Percentiles rank a stretch among this genome's conserved stretches.
Evolutionary conservation across 2,329 filamentous ascomycete genomes (phyloP).

Genomic region (Sclerotinia spermophila): DNA sequence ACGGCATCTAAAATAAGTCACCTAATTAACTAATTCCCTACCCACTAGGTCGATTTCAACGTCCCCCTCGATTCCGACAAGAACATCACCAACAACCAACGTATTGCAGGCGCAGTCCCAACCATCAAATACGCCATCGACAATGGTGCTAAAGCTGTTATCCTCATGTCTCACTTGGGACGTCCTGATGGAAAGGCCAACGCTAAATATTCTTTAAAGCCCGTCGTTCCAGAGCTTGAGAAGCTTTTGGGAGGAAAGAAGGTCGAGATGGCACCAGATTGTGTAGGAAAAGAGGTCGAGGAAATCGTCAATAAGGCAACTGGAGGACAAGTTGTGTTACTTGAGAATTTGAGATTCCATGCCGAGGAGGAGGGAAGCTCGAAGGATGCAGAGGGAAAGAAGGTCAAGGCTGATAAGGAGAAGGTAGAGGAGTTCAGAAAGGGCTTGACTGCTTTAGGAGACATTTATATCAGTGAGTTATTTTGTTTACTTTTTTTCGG

Average conservation of each 20-base stretch:
- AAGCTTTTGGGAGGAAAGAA: conserved; percentile 74
- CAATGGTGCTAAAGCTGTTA: conserved; percentile 83
- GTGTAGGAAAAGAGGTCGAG: conserved; percentile 86
- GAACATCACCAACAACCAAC: conserved; percentile 97
- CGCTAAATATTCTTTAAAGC: conserved; percentile 91
- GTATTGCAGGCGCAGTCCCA: conserved; percentile 91
- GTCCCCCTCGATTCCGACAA: conserved; percentile 91
- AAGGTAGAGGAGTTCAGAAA: conserved; percentile 93
- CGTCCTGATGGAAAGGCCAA: conserved; percentile 88
- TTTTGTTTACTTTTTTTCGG: not conserved
- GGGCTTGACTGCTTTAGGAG: conserved; percentile 88
- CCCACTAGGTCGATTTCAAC: conserved; percentile 91
- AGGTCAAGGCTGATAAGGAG: conserved; percentile 94
- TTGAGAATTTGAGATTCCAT: conserved; percentile 99
- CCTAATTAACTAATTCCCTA: conserved; percentile 26
- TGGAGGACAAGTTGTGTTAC: conserved; percentile 77
- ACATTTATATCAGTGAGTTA: conserved; percentile 88
- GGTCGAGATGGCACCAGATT: conserved; percentile 87
- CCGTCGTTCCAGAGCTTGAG: conserved; percentile 87
- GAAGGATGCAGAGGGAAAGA: conserved; percentile 93
- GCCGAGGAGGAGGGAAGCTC: conserved; percentile 95
- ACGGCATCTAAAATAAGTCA: conserved; percentile 8
- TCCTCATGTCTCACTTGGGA: conserved; percentile 98
- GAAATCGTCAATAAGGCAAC: conserved; percentile 79
- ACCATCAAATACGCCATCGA: conserved; percentile 94